phyloP scores from a whole-genome alignment of 2,329 filamentous ascomycete species.

The Chaetomium strumarium region DNA sequence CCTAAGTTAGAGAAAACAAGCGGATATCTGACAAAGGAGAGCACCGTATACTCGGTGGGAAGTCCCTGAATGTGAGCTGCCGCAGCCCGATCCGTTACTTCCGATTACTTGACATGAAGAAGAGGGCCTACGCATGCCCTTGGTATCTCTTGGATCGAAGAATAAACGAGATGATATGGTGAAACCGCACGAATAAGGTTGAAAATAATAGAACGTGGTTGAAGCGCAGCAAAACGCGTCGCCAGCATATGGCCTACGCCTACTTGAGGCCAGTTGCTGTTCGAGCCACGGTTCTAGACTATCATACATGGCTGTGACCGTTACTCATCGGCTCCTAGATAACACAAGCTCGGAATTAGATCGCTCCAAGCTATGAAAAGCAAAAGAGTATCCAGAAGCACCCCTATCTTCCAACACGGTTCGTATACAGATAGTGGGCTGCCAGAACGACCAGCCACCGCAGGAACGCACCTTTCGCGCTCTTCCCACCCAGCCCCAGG shows the following conservation, averaged over 20 bases:
- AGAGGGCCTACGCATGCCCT: background rate
- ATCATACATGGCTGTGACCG: constrained; percentile 4
- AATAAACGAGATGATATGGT: background rate
- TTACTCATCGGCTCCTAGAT: constrained; percentile 17
- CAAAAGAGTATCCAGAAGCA: background rate
- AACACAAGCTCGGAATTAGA: constrained; percentile 9
- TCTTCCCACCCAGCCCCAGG: constrained; percentile 45
- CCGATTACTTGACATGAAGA: background rate
- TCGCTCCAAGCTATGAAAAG: constrained; percentile 3
- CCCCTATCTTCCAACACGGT: constrained; percentile 4
- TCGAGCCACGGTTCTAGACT: background rate
- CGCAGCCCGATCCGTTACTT: background rate
- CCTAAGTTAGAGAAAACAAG: background rate
- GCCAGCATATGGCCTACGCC: no score
- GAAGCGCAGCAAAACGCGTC: background rate
- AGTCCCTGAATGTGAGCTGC: background rate
- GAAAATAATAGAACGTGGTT: background rate
- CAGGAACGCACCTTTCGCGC: constrained; percentile 44
- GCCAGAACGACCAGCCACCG: constrained; percentile 45
- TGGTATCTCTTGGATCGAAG: background rate
- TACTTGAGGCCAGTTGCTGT: background rate
- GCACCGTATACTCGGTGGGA: background rate
- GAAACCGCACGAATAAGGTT: background rate
- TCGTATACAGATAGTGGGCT: constrained; percentile 14
- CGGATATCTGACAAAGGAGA: background rate